Conservation (phyloP, 2,329 filamentous ascomycete genomes). For the Stromatinia cepivora region DNA sequence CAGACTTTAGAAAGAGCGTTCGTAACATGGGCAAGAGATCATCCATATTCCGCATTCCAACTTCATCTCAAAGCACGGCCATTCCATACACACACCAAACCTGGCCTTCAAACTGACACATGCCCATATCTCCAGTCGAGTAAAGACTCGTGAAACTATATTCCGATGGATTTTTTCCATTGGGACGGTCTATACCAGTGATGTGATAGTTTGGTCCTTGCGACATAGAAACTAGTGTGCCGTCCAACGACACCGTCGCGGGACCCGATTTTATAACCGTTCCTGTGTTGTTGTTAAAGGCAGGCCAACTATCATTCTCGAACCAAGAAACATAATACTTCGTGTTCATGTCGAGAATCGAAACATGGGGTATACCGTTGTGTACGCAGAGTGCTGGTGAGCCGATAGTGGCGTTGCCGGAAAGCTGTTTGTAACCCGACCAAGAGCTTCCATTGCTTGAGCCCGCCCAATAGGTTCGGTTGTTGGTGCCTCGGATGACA, state of each 20-base stretch:
- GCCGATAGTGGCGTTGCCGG: background rate
- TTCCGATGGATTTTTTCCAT: background rate
- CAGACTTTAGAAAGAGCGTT: too few relatives aligned
- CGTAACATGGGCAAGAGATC: background rate
- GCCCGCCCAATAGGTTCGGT: too few relatives aligned
- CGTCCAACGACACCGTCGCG: background rate
- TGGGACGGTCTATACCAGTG: background rate
- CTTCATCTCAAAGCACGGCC: background rate
- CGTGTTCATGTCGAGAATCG: background rate
- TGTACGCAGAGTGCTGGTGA: background rate
- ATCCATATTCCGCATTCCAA: background rate
- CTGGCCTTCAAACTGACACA: background rate
- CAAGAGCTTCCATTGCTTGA: too few relatives aligned
- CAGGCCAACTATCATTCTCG: background rate
- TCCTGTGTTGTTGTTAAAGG: background rate
- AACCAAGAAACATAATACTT: background rate
- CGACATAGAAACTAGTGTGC: background rate
- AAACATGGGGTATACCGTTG: background rate
- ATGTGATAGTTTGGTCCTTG: background rate
- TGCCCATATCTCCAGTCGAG: background rate
- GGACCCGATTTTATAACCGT: background rate
- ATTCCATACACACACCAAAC: background rate
- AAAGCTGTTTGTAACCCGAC: too few relatives aligned
- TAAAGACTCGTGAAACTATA: background rate
- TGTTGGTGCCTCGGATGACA: too few relatives aligned